These are phyloP conservation scores for Blastocystis sp. DNA, from an alignment of 352 stramenopile genomes.

Conservation along the genomic window DNA sequence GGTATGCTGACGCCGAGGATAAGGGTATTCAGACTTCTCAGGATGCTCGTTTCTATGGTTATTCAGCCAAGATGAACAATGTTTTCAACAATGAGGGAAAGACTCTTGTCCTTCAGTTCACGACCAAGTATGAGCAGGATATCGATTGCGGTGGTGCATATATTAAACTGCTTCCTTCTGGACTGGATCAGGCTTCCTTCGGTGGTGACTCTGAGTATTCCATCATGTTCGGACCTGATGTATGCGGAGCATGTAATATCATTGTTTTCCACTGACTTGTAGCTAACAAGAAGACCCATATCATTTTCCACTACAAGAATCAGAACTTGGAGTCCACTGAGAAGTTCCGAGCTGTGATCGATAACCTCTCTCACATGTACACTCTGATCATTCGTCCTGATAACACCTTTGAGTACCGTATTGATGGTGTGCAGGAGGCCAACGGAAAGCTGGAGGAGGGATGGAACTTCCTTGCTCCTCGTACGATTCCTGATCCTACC, in stretches of 20 bases:
- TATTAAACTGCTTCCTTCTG: constrained; percentile 91
- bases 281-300: constrained; percentile 82
- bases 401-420: constrained; percentile 79
- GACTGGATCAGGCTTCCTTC: constrained; percentile 83
- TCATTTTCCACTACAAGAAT: constrained; percentile 92
- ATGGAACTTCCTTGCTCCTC: constrained; percentile 87
- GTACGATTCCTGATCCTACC: constrained; percentile 91
- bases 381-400: constrained; percentile 89
- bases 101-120: constrained; percentile 86
- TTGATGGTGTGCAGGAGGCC: constrained; percentile 88
- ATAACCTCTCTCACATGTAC: constrained; percentile 93
- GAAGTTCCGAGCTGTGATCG: constrained; percentile 80
- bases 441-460: constrained; percentile 81
- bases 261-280: not conserved
- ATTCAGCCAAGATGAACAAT: constrained; percentile 82
- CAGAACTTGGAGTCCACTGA: constrained; percentile 84
- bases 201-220: constrained; percentile 85
- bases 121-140: constrained; percentile 95
- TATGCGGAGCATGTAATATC: constrained; percentile 82
- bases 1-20: constrained; percentile 75
- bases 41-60: constrained; percentile 91
- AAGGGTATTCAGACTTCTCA: constrained; percentile 88
- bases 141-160: constrained; percentile 96
- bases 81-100: constrained; percentile 76
- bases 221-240: constrained; percentile 98